Evolutionary conservation across 1,284 basidiomycete species (phyloP).

Genomic region (Ustilago xerochloae): DNA sequence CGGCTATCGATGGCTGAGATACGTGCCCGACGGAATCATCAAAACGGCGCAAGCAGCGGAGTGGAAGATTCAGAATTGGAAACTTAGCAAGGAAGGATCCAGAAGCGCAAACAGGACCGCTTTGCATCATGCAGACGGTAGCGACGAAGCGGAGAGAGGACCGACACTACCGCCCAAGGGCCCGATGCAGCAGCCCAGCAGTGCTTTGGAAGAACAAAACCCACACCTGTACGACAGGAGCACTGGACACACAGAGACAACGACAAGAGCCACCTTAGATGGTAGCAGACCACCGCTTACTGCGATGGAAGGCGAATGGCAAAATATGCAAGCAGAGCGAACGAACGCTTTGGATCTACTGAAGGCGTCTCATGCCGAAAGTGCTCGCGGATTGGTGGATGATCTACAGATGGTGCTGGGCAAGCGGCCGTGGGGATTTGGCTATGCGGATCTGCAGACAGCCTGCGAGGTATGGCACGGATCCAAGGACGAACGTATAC

Average conservation of each 20-base stretch:
- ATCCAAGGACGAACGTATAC: conserved; percentile 89
- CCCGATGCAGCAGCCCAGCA: neutral
- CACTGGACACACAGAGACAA: neutral
- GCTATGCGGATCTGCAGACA: conserved; percentile 77
- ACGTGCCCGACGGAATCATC: conserved; percentile 90
- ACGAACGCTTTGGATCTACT: conserved; percentile 78
- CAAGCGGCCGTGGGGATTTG: conserved; percentile 77
- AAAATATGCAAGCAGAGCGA: conserved; percentile 17
- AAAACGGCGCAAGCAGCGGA: conserved; percentile 96
- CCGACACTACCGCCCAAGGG: conserved; percentile 6
- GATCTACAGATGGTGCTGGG: conserved; percentile 92
- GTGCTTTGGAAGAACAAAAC: neutral
- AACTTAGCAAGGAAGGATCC: conserved; percentile 78
- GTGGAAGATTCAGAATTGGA: conserved; percentile 95
- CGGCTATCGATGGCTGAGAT: conserved; percentile 96
- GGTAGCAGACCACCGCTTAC: neutral
- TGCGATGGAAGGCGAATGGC: neutral
- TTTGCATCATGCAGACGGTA: neutral
- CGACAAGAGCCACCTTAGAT: conserved; percentile 3
- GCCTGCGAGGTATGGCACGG: conserved; percentile 92
- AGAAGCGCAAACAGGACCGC: conserved; percentile 2
- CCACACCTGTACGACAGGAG: neutral
- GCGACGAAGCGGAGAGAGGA: neutral
- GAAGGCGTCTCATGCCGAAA: conserved; percentile 93
- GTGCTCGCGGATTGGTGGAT: conserved; percentile 85